phyloP scores from a whole-genome alignment of 176 grass and related monocot species.

The Phoenix dactylifera region DNA sequence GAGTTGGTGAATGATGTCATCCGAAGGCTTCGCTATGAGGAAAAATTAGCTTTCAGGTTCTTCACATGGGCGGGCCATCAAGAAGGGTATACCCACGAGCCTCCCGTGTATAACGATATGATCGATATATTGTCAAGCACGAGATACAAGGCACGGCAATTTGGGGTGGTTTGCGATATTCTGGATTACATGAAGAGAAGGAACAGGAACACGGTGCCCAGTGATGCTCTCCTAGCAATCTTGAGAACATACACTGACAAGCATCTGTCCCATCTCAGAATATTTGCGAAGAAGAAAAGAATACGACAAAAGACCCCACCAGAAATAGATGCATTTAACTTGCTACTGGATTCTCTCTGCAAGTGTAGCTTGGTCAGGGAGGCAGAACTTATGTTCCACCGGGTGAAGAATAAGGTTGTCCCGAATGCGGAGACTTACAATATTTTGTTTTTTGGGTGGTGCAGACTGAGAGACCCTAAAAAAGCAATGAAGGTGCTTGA shows the following conservation, averaged over 20 bases:
- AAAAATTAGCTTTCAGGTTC: slow-evolving; percentile 82
- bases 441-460: slow-evolving; percentile 87
- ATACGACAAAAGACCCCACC: slow-evolving; percentile 49
- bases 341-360: slow-evolving; percentile 73
- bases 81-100: slow-evolving; percentile 54
- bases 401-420: slow-evolving; percentile 46
- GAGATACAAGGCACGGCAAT: slow-evolving; percentile 70
- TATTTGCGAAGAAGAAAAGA: slow-evolving; percentile 67
- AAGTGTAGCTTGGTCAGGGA: slow-evolving; percentile 77
- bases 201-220: slow-evolving; percentile 32
- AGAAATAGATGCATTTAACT: slow-evolving; percentile 65
- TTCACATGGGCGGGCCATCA: slow-evolving; percentile 59
- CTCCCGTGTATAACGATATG: slow-evolving; percentile 51
- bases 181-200: slow-evolving; percentile 88
- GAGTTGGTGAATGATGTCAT: slow-evolving; percentile 55
- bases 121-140: slow-evolving; percentile 88
- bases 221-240: slow-evolving; percentile 47
- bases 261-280: slow-evolving; percentile 59
- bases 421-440: slow-evolving; percentile 64
- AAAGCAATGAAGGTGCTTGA: slow-evolving; percentile 85
- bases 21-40: slow-evolving; percentile 70
- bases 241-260: slow-evolving; percentile 56
- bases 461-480: slow-evolving; percentile 54
- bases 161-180: slow-evolving; percentile 70
- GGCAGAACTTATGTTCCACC: slow-evolving; percentile 49